Conservation (phyloP, 2,329 filamentous ascomycete species). For the Hypoxylon sp. region DNA sequence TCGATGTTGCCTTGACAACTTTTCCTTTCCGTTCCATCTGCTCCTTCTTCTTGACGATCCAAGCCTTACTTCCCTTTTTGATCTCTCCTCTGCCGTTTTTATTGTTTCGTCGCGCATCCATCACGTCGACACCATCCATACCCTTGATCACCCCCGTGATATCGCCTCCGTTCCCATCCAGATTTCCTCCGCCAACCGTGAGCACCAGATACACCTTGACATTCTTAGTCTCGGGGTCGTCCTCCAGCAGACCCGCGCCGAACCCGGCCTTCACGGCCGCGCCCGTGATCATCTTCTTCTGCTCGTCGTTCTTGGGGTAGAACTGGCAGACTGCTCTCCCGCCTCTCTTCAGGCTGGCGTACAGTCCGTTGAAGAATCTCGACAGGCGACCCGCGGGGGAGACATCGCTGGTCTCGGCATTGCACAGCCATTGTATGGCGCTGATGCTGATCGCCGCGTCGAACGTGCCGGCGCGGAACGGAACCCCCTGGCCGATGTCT, state of each 20-base stretch:
- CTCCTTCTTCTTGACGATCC: conserved; percentile 87
- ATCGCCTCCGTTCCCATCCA: conserved; percentile 68
- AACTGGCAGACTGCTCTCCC: conserved; percentile 96
- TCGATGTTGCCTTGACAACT: conserved; percentile 89
- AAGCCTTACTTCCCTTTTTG: conserved; percentile 84
- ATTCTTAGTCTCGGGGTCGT: conserved; percentile 96
- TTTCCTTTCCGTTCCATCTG: conserved; percentile 96
- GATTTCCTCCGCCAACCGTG: conserved; percentile 75
- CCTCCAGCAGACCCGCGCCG: conserved; percentile 91
- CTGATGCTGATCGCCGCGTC: conserved; percentile 95
- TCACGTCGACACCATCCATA: conserved; percentile 86
- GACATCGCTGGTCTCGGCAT: conserved; percentile 88
- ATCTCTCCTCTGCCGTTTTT: conserved; percentile 60
- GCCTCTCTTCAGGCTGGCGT: conserved; percentile 82
- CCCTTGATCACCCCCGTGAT: conserved; percentile 90
- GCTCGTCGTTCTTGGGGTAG: conserved; percentile 94
- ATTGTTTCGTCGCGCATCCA: conserved; percentile 70
- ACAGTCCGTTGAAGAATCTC: conserved; percentile 92
- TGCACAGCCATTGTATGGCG: conserved; percentile 98
- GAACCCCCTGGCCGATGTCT: conserved; percentile 94
- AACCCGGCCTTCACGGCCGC: conserved; percentile 95
- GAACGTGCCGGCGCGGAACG: conserved; percentile 90
- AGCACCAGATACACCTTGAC: conserved; percentile 95
- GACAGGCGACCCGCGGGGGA: conserved; percentile 78
- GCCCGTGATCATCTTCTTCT: conserved; percentile 89